Conservation (phyloP, 352 stramenopile genomes). For the Thalassiosira mediterranea region DNA sequence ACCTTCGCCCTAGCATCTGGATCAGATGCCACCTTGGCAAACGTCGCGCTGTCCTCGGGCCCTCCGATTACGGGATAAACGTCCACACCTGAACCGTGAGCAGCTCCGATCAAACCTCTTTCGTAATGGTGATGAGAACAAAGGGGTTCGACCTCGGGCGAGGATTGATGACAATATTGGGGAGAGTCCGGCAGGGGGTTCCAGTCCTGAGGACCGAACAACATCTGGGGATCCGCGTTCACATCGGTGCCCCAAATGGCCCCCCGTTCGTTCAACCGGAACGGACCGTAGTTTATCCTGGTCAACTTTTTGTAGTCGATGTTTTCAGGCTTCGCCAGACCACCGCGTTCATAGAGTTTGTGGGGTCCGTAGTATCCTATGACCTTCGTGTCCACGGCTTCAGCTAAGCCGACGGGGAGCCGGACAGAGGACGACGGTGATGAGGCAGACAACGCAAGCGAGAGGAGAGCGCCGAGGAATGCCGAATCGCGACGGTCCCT, state of each 20-base stretch:
- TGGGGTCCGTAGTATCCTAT: slow-evolving; percentile 1
- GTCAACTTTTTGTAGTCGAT: slow-evolving; percentile 14
- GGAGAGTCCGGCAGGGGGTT: neutral
- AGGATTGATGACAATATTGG: too few species aligned
- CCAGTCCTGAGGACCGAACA: slow-evolving; percentile 6
- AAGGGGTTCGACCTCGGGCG: too few species aligned
- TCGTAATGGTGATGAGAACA: slow-evolving; percentile 16
- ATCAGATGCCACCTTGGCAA: neutral
- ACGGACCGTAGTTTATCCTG: slow-evolving; percentile 6
- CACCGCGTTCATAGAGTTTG: neutral
- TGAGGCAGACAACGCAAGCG: too few species aligned
- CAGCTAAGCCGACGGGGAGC: too few species aligned
- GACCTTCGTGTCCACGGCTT: too few species aligned
- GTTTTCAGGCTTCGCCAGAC: neutral
- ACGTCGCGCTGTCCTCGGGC: neutral
- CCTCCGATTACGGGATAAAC: slow-evolving; percentile 9
- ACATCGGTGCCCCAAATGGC: neutral
- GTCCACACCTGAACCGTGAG: slow-evolving; percentile 5
- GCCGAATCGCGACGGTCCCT: too few species aligned
- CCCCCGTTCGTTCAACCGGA: neutral
- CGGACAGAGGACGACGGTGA: too few species aligned
- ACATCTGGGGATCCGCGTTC: neutral
- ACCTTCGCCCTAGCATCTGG: neutral
- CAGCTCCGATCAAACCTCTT: slow-evolving; percentile 2
- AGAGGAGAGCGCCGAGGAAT: too few species aligned